Evolutionary conservation across 768 basidiomycete genomes (phyloP), one percentile per base, ranked within the genome.

Genomic region (Mycena albidolilacea): DNA sequence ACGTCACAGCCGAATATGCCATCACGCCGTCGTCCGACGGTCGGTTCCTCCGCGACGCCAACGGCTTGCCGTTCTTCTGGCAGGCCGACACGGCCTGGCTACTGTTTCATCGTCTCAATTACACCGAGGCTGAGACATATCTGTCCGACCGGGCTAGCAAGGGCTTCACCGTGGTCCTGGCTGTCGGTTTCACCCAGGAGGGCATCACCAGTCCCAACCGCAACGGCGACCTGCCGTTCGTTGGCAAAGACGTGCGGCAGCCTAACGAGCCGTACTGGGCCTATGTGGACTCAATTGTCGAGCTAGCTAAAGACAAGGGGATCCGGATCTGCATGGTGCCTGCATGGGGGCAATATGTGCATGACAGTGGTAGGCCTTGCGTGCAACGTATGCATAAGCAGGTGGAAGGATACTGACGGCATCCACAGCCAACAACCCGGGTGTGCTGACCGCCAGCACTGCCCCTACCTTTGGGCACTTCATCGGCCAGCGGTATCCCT

Each of bases 291-390:
- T 58, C 55, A 35, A 37, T 58, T 58, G 30, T 58, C 55, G 55
- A 58, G 55, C 55, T 58, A 30, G 55, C 55, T 58, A 3, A 2
- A 12, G 30, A 58, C 55, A 58, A 58, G 55, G 55, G 55, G 55
- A 58, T 58, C 55, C 55, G 55, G 55, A 58, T 58, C 30, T 58
- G 55, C 55, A 58, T 58, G 55, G 55, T 58, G 23, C 55, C 55
- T 58, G 55, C 55, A 58, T 58, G 55, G 55, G 55, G 55, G 30
- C 55, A 58, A 58, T 58, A 58, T 58, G 55, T 58, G 55, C 55
- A 58, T 58, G 55, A 58, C 55, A 58, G 55, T 58, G 21, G 55
- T 58, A 58, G 30, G 55, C 21, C 30, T 58, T 58, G n/a, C 41
- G 41, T 7, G 7, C 41, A 43, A 35, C 55, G 55, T 58, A 35